Evolutionary conservation across 805 yeast genomes (phyloP), one percentile per base, ranked within the genome.

Genomic region (Sugiyamaella chiloensis): DNA sequence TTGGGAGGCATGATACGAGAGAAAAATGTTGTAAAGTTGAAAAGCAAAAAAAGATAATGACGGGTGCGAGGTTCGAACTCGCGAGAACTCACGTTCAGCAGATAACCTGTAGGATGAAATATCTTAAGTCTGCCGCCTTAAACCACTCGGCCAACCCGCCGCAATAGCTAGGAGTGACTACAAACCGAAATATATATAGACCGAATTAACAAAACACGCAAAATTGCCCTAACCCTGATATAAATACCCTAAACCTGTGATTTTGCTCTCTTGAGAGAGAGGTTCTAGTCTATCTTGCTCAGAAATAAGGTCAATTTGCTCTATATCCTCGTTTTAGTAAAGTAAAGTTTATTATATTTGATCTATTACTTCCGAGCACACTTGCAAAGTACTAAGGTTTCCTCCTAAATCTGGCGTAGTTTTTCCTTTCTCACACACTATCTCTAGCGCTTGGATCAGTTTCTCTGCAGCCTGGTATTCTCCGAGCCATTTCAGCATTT

Each of bases 61-160:
- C 60, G 64, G 63, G 54, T 62, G 66, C 65, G 65, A 61, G 65
- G 66, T 61, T 61, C 65, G 65, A 61, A 61, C 65, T 61, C 54
- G 54, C 52, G 54, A 50, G 54, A 41, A 48, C 54, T 51, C 62
- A 52, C 62, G 64, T 59, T 52, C 67, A 62, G 65, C 67, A 62
- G 66, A 63, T 62, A 26, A 14, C 27, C 42, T 31, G 5, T 9
- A 31, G 21, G 2, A 17, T 19, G n/a, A n/a, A n/a, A n/a, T n/a
- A 24, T 24, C 66, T 62, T 62, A 62, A 62, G 66, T 62, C 66
- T 62, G 66, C 66, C 66, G 66, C 66, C 66, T 62, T 62, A 60
- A 34, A 62, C 66, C 66, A 62, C 66, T 62, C 66, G 66, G 66
- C 66, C 66, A 62, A 59, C 64, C 63, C 64, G 60, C 64, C 66